Base-by-base conservation (phyloP, 2,329 filamentous ascomycete genomes). In the Sordariomycetes sp. region DNA sequence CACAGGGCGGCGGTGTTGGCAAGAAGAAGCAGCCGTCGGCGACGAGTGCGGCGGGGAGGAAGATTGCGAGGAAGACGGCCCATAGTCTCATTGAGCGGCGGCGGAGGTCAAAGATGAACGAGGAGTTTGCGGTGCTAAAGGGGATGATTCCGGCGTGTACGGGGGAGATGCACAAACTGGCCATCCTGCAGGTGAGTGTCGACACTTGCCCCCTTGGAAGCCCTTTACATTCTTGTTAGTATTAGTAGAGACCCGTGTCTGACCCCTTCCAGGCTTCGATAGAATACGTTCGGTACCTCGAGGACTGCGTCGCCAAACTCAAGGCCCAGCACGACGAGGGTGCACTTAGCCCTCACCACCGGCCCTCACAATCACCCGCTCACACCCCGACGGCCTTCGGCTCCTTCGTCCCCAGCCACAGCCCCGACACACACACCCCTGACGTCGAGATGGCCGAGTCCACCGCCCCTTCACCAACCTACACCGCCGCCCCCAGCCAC, bases 101-200 rank as follows among this genome's bases (percentile, higher is more conserved):
- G 59, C 76, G 94, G 64, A 79, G 94, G 61, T 95, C 89, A 13
- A 99, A 97, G 76, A 99, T 97, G 92, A 97, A 99, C 64, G 92
- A 97, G 69, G 94, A 97, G 72, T 97, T 97, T 73, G 87, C 84
- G 1, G 87, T 95, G 17, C 74, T 97, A 62, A 97, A 97, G 72
- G 82, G 86, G 64, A 90, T 99, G 88, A 95, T 97, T 58, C 94
- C 94, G 0, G 92, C 94, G 2, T 97, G 94, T 69, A 84, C 81
- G n/a, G 91, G 90, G 7, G 92, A 97, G 66, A 97, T 97, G 94
- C 94, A 97, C 71, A 99, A 99, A 72, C 75, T 97, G 58, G 90
- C 91, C 17, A 96, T 97, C 63, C 73, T 97, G 55, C 90, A 96
- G 82, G 91, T 95, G 69, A 62, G 78, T 56, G 35, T 4, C 28